Percentiles rank a stretch among this genome's conserved stretches.
Evolutionary conservation across 2,329 filamentous ascomycete genomes (phyloP).

Genomic region (Xylariaceae sp.): DNA sequence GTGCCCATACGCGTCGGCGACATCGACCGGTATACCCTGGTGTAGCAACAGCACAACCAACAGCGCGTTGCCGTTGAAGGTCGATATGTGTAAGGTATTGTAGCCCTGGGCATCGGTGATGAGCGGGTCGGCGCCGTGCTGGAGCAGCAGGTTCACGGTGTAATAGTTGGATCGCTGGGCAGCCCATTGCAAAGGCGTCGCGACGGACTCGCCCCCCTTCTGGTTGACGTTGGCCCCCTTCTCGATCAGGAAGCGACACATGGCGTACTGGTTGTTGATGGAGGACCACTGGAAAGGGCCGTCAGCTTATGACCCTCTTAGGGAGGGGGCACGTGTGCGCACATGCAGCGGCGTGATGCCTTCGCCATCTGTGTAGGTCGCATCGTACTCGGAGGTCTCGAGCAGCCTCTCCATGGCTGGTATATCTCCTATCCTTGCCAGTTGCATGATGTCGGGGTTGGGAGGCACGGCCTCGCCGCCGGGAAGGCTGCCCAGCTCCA

Average conservation of each 20-base stretch:
- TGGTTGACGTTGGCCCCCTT: conserved; percentile 84
- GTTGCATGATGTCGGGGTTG: conserved; percentile 88
- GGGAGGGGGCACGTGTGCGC: conserved; percentile 32
- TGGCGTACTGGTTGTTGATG: conserved; percentile 96
- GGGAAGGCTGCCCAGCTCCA: conserved; percentile 46
- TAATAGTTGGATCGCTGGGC: conserved; percentile 96
- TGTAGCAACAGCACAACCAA: conserved; percentile 84
- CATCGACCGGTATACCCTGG: conserved; percentile 91
- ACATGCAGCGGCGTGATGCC: conserved; percentile 95
- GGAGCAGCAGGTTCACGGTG: conserved; percentile 83
- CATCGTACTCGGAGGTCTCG: conserved; percentile 71
- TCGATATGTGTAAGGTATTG: conserved; percentile 94
- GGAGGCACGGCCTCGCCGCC: conserved; percentile 28
- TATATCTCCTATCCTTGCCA: conserved; percentile 83
- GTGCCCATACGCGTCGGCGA: conserved; percentile 81
- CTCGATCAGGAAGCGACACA: conserved; percentile 90
- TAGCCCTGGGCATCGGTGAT: conserved; percentile 93
- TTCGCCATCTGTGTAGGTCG: conserved; percentile 79
- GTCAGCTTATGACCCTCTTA: too few species aligned
- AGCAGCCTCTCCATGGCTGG: conserved; percentile 83
- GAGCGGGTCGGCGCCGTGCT: conserved; percentile 86
- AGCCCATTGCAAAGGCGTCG: conserved; percentile 93
- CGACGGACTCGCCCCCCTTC: conserved; percentile 90
- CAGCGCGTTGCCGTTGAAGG: conserved; percentile 92
- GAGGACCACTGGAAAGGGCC: conserved; percentile 71